Evolutionary conservation across 2,329 filamentous ascomycete genomes (phyloP), one percentile per base, ranked within the genome.

Genomic region (Coleophoma crateriformis): DNA sequence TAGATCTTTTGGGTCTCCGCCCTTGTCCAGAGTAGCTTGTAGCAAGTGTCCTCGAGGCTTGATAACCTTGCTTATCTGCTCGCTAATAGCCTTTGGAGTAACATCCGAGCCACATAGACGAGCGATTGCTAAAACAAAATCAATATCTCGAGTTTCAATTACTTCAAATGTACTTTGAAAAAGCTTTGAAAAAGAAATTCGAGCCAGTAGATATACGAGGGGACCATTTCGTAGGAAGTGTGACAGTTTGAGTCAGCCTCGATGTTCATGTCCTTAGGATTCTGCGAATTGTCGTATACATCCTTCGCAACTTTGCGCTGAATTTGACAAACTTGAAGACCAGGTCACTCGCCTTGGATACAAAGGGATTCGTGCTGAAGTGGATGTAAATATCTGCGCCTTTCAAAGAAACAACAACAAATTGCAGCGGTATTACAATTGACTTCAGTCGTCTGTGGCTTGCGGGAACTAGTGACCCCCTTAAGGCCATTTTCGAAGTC

Each of bases 11-110:
- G 78, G 73, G 54, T 76, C 70, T 37, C 68, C 64, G 34, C 73
- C 74, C 1, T 63, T 62, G 17, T 65, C 64, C 12, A 73, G 69
- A 2, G 73, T 71, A 1, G 67, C 57, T 34, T 69, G 67, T 40
- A 82, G 71, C 1, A 64, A 63, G 32, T 77, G 72, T 38, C 74
- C 78, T 20, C 79, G 70, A 41, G 70, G 71, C 63, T 77, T 81
- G 67, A 82, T 74, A 15, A 63, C 19, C 39, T 42, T 54, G 2
- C 79, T 73, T 56, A 83, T 80, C 58, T 82, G 78, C 61, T 78
- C 82, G 55, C 77, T 71, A 8, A 83, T 71, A 15, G 45, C 46
- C 20, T 33, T 33, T 10, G 45, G 38, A 4, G 47, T 52, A 14
- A 43, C 33, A 37, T 56, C 53, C 10, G 47, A 52, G 3, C 52